Base-by-base conservation (phyloP, 148 eudicot species). In the Amaranthus hypochondriacus region DNA sequence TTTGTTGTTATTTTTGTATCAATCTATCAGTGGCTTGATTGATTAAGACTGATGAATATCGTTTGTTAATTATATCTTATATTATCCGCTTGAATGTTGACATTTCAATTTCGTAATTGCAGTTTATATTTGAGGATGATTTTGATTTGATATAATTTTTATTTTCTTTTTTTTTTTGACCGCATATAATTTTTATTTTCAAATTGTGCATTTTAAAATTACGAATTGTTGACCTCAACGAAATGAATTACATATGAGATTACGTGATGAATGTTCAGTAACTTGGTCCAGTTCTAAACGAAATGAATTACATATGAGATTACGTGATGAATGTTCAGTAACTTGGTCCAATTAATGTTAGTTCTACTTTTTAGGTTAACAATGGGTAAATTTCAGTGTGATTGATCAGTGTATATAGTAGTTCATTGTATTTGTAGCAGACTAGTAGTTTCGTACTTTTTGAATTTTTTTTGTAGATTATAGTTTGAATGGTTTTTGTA, bases 41-140 rank as follows among this genome's bases (percentile, higher is more conserved):
- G 81, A 79, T 68, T 79, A 62, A 39, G 77, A 69, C 77, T 48
- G 43, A n/a, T 44, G 70, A 70, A 66, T 14, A 11, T 61, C 50
- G 46, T 9, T 14, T 28, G 39, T 28, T 28, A 28, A 28, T 28
- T 69, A 6, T 55, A 6, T 62, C 39, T 28, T 44, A 12, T 58
- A 59, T 57, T 49, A 48, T 50, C 56, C n/a, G 7, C 42, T 60
- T 14, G 53, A 56, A 46, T 67, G 49, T 39, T 44, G 46, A 9
- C 18, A 51, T 39, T 65, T 42, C 8, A 9, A 49, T 28, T 59
- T 9, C 6, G 48, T 72, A 59, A 57, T 47, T 71, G 8, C 13
- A 6, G 43, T 56, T 11, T 28, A 12, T 0, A 59, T 58, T 21
- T 59, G 0, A 48, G 66, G 15, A 71, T 66, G n/a, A 14, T 48